Evolutionary conservation across 768 basidiomycete genomes (phyloP).

Genomic region (Lactifluus rugatus): DNA sequence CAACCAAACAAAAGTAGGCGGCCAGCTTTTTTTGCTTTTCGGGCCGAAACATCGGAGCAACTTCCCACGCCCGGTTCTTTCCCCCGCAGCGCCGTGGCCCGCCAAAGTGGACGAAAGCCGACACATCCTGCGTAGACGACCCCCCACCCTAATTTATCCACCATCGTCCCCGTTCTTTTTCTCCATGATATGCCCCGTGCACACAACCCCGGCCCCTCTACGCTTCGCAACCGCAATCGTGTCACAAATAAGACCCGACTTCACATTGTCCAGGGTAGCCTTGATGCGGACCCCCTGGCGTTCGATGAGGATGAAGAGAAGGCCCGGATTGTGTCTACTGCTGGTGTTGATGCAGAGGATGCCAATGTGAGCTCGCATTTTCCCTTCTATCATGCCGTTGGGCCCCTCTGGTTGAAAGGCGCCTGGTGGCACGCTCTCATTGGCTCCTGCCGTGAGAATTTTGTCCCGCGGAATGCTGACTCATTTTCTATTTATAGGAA

Average conservation of each 20-base stretch:
- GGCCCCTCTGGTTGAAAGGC: conserved; percentile 35
- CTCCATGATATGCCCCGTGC: conserved; percentile 86
- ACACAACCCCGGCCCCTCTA: conserved; percentile 64
- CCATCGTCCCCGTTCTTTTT: conserved; percentile 30
- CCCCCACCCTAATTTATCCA: conserved; percentile 19
- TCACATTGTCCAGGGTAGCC: conserved; percentile 69
- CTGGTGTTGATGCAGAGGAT: conserved; percentile 88
- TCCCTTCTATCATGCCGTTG: conserved; percentile 27
- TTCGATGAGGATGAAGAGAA: conserved; percentile 84
- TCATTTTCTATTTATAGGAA: conserved; percentile 36
- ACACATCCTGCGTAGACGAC: conserved; percentile 18
- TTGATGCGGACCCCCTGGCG: conserved; percentile 71
- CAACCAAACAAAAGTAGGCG: conserved; percentile 16
- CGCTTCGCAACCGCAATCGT: conserved; percentile 79
- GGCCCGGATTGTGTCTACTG: conserved; percentile 68
- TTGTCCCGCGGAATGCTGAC: conserved; percentile 47
- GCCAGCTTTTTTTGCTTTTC: conserved; percentile 15
- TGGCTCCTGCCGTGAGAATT: conserved; percentile 37
- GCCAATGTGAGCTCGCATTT: conserved; percentile 65
- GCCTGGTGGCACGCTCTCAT: conserved; percentile 38
- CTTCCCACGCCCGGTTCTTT: conserved; percentile 21
- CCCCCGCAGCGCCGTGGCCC: conserved; percentile 21
- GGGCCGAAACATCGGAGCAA: conserved; percentile 17
- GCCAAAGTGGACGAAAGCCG: conserved; percentile 20
- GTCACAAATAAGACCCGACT: conserved; percentile 90